Base-by-base conservation (phyloP, 1,284 basidiomycete genomes). In the Exobasidium cylindrosporum region DNA sequence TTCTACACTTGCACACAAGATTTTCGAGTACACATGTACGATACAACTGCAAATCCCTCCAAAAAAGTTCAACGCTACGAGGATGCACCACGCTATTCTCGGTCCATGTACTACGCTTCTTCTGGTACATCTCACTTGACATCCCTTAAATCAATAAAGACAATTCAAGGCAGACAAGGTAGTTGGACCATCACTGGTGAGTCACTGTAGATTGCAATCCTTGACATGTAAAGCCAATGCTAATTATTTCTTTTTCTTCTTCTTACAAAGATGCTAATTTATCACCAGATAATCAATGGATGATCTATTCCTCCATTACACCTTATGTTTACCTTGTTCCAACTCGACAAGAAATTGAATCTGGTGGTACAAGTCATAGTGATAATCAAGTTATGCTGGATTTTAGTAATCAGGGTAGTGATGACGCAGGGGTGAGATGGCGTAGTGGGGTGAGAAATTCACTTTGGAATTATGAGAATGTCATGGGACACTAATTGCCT, bases 281-380 rank as follows among this genome's bases (percentile, higher is more conserved):
- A 10, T 92, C 90, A 64, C 89, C 89, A 3, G 88, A 94, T 77
- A 97, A 96, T 28, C 65, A 93, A 81, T 88, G 89, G 91, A 88
- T 98, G 83, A 92, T 97, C 62, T 97, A 97, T 81, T 75, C 72
- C 53, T 73, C 71, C 24, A 78, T 79, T 65, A 75, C 70, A 26
- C 78, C 77, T 0, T 72, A 90, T 89, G 26, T 91, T 88, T 90
- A 93, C 76, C 89, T 97, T 86, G 88, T 92, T 35, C 89, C 85
- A 58, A 93, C 91, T 0, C 40, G 82, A 86, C 7, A 64, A 70
- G 70, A 71, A n/a, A 23, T 30, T 1, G 53, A 66, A 35, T 57
- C 59, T 5, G 67, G 65, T 3, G 69, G 69, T 2, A 56, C 59
- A 31, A 43, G 35, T 35, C 64, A 64, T 1, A 65, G 58, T 47